Conservation (phyloP, 768 basidiomycete species). For the Heimioporus sp. region DNA sequence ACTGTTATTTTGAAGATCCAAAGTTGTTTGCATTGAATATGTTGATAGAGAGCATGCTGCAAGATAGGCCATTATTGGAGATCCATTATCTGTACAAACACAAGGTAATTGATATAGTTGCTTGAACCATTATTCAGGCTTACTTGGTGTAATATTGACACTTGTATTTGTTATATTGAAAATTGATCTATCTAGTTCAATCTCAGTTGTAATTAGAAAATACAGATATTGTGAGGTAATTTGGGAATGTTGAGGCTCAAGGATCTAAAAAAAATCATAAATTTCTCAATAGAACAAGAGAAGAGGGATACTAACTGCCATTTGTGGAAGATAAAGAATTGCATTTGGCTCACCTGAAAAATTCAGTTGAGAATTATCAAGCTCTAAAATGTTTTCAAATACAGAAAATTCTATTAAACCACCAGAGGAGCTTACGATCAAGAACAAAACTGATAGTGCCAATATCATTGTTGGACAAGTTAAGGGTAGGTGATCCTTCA, state of each 20-base stretch:
- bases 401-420: too few relatives aligned
- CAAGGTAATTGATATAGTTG: background rate
- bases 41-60: slow-evolving; percentile 7
- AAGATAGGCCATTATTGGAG: slow-evolving; percentile 1
- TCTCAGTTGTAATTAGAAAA: slow-evolving; percentile 10
- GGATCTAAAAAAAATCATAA: too few relatives aligned
- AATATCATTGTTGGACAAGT: background rate
- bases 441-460: background rate
- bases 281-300: too few relatives aligned
- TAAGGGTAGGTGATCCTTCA: background rate
- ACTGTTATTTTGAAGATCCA: slow-evolving; percentile 1
- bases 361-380: background rate
- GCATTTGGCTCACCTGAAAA: background rate
- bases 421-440: background rate
- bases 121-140: fast-evolving
- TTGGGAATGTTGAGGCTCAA: too few relatives aligned
- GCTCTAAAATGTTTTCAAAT: background rate
- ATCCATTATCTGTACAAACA: background rate
- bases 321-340: background rate
- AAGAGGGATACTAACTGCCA: background rate
- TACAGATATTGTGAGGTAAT: background rate
- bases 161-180: background rate
- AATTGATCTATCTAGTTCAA: slow-evolving; percentile 3
- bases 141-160: background rate
- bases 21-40: background rate